phyloP scores from a whole-genome alignment of 495 filamentous ascomycete species.

The Penicillium soppii region DNA sequence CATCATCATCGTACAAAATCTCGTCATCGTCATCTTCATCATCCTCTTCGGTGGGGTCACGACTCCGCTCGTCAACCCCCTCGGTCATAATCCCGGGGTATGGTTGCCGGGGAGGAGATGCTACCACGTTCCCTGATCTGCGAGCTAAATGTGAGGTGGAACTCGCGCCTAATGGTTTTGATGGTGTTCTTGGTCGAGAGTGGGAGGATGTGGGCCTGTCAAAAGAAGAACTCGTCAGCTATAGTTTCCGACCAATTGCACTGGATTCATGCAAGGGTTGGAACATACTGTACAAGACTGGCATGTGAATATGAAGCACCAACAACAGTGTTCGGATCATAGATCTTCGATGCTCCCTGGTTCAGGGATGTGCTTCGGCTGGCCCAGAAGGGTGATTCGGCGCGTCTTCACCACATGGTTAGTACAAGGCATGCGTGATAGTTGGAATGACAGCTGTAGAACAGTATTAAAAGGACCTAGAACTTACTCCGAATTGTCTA shows the following conservation, averaged over 20 bases:
- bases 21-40: constrained; percentile 62
- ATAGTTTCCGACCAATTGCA: not conserved
- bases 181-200: constrained; percentile 63
- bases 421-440: constrained; percentile 18
- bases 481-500: constrained; percentile 56
- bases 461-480: not conserved
- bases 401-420: constrained; percentile 51
- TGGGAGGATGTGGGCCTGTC: constrained; percentile 53
- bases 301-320: constrained; percentile 96
- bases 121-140: constrained; percentile 48
- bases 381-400: constrained; percentile 89
- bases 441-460: not conserved
- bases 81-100: constrained; percentile 76
- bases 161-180: constrained; percentile 43
- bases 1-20: constrained; percentile 79
- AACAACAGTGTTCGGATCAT: constrained; percentile 77
- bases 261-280: constrained; percentile 23
- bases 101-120: constrained; percentile 63
- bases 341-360: constrained; percentile 45
- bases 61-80: constrained; percentile 74
- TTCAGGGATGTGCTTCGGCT: constrained; percentile 47
- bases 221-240: constrained; percentile 21
- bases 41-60: constrained; percentile 53
- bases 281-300: constrained; percentile 85
- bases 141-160: constrained; percentile 51